These are phyloP conservation scores for Onygena corvina DNA, from an alignment of 2,329 filamentous ascomycete genomes.

Conservation along the genomic window DNA sequence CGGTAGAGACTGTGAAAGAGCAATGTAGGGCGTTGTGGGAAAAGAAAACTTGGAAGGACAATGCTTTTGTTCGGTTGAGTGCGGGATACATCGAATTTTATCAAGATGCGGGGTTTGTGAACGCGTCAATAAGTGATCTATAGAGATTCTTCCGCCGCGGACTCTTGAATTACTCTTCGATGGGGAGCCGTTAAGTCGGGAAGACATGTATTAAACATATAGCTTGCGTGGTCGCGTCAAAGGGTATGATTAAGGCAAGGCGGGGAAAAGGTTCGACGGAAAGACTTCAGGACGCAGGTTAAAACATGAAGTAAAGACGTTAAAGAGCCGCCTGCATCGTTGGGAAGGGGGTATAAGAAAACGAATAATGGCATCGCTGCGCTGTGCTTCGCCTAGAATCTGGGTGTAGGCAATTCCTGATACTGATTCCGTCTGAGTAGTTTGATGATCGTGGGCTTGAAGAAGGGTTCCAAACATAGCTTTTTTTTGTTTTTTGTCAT, in stretches of 20 bases:
- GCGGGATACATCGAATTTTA: too few relatives aligned
- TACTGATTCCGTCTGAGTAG: too few relatives aligned
- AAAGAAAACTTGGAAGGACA: too few relatives aligned
- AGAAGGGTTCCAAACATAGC: too few relatives aligned
- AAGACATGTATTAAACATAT: slow-evolving; percentile 3
- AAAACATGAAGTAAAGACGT: not conserved
- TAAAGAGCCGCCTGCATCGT: not conserved
- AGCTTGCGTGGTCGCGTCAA: not conserved
- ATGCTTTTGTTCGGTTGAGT: too few relatives aligned
- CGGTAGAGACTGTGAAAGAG: too few relatives aligned
- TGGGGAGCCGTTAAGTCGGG: not conserved
- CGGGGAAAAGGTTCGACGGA: not conserved
- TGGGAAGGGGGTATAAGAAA: not conserved
- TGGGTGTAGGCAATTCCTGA: not conserved
- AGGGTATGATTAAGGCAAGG: not conserved
- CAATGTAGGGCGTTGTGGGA: too few relatives aligned
- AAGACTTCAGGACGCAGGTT: not conserved
- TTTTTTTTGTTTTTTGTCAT: not conserved
- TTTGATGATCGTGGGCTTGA: too few relatives aligned
- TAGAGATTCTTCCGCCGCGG: not conserved
- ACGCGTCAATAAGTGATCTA: too few relatives aligned
- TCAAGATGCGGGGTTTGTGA: too few relatives aligned
- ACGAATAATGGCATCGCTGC: not conserved
- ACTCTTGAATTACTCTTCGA: not conserved
- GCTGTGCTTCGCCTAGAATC: too few relatives aligned